Conservation (phyloP, 257 asterid genomes). For the Ballota nigra region DNA sequence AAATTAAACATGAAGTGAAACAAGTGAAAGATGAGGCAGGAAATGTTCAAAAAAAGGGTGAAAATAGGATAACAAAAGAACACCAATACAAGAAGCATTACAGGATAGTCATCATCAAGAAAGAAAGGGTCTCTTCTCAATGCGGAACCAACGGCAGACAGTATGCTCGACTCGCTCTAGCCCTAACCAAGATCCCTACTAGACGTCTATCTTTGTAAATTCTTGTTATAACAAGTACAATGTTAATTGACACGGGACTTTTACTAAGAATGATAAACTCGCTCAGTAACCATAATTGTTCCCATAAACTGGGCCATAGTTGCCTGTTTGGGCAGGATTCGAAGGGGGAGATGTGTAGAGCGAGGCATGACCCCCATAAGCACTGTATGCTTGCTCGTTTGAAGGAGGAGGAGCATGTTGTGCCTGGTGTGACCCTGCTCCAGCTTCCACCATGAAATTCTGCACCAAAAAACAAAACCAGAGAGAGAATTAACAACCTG, state of each 20-base stretch:
- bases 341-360: slow-evolving; percentile 58
- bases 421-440: slow-evolving; percentile 41
- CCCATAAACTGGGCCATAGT: slow-evolving; percentile 71
- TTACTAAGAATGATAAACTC: slow-evolving; percentile 6
- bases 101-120: slow-evolving; percentile 3
- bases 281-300: slow-evolving; percentile 71
- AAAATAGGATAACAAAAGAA: not conserved
- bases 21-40: not conserved
- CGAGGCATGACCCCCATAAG: slow-evolving; percentile 49
- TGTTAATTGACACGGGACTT: slow-evolving; percentile 10
- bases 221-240: slow-evolving; percentile 20
- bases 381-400: slow-evolving; percentile 58
- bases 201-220: slow-evolving; percentile 11
- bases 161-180: not conserved
- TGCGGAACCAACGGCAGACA: not conserved
- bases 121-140: slow-evolving; percentile 3
- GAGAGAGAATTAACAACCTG: not conserved
- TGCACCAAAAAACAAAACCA: slow-evolving; percentile 26
- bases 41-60: not conserved
- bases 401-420: slow-evolving; percentile 44
- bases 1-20: not conserved
- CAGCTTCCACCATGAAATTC: slow-evolving; percentile 86
- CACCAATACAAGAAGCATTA: slow-evolving; percentile 16
- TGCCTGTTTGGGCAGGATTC: slow-evolving; percentile 66
- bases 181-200: not conserved